Evolutionary conservation across 2,329 filamentous ascomycete genomes (phyloP).

Genomic region (Lojkania enalia): DNA sequence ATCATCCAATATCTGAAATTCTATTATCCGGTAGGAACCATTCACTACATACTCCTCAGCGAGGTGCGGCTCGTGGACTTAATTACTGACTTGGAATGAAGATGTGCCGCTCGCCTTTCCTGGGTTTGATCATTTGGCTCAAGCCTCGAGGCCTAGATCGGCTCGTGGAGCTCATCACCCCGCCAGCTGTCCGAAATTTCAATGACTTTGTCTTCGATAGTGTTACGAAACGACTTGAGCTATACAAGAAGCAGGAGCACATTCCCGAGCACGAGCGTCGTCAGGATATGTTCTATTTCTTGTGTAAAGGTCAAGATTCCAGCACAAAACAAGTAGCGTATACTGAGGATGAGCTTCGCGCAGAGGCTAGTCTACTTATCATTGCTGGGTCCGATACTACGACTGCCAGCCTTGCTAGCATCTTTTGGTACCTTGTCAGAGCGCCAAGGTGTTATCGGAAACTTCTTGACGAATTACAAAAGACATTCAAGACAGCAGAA

Average conservation of each 20-base stretch:
- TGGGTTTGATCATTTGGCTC: constrained; percentile 17
- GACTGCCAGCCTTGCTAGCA: constrained; percentile 12
- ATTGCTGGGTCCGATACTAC: constrained; percentile 24
- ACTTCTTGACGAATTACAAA: constrained; percentile 13
- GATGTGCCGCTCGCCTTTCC: constrained; percentile 19
- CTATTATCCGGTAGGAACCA: constrained; percentile 13
- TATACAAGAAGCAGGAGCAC: constrained; percentile 6
- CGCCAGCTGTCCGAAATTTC: constrained; percentile 14
- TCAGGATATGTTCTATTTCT: no score
- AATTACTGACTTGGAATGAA: constrained; percentile 3
- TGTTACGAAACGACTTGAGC: constrained; percentile 8
- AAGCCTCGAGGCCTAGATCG: constrained; percentile 19
- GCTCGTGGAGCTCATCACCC: constrained; percentile 14
- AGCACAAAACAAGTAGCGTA: constrained; percentile 35
- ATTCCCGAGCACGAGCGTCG: constrained; percentile 6
- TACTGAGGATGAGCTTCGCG: constrained; percentile 43
- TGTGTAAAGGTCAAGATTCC: constrained; percentile 46
- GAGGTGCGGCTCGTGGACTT: neutral
- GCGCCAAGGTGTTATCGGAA: constrained; percentile 8
- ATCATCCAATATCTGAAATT: constrained; percentile 6
- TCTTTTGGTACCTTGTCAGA: constrained; percentile 19
- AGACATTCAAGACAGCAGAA: constrained; percentile 14
- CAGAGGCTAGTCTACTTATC: constrained; percentile 19
- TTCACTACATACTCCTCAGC: neutral
- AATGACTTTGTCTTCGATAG: constrained; percentile 16